Base-by-base conservation (phyloP, 2,329 filamentous ascomycete genomes). In the Aspergillus brunneoviolaceus region DNA sequence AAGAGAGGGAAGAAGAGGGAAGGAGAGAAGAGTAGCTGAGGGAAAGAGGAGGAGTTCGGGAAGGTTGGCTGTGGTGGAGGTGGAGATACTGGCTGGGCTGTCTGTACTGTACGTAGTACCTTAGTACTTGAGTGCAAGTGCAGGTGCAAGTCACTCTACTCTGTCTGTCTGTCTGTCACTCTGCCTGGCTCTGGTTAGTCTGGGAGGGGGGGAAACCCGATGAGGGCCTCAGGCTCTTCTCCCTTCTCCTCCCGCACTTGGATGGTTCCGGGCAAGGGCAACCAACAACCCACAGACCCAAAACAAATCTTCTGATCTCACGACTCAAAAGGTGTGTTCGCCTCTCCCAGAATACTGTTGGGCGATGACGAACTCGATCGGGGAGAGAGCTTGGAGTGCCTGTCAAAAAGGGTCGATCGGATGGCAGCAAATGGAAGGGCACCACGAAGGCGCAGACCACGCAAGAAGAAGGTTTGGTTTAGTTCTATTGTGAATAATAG, bases 211-310 rank as follows among this genome's bases (percentile, higher is more conserved):
- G 49, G 27, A 59, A 50, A 35, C n/a, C 49, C 42, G 52, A n/a
- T 29, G 47, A 31, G 23, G 60, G 61, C 62, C 65, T 67, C 62
- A 67, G 62, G 65, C 65, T 60, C 63, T 62, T 57, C 16, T 50
- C 52, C 55, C 63, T 62, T 57, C 25, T 53, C 52, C 55, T 53
- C 56, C 49, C 63, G 64, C 62, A 59, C 59, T 58, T 62, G 49
- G 51, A 59, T 59, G 57, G 51, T 49, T 49, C 39, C 48, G 31
- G 47, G 49, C 39, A 55, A 55, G 52, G 27, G 52, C 16, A 39
- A 55, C 52, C 39, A 35, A 54, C 52, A 42, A 25, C 27, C 27
- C 27, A 55, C 52, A 39, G 39, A 55, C 53, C 39, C 48, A 19
- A 31, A 9, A 23, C 39, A 42, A 21, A 31, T 48, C 55, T 51